Base-by-base conservation (phyloP, 2,329 filamentous ascomycete genomes). In the Hymenoscyphus fraxineus region DNA sequence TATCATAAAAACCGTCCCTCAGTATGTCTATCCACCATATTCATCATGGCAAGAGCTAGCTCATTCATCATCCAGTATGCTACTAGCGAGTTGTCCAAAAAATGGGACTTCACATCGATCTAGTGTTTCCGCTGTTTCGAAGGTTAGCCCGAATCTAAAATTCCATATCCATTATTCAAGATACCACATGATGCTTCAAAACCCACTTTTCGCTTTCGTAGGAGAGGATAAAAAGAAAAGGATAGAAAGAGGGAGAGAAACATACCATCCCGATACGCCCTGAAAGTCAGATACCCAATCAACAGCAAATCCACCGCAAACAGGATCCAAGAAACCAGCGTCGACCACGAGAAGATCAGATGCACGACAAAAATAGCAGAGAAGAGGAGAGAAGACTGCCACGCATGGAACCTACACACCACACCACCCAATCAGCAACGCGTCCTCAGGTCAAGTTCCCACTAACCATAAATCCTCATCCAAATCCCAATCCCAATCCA, bases 361-460 rank as follows among this genome's bases (percentile, higher is more conserved):
- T 98, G 94, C 31, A 97, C 70, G 60, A 96, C 78, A 77, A 93
- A 85, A 64, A 87, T 74, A 59, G 85, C 85, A 0, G 91, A 89
- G 76, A 97, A 97, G 2, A 96, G 78, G 73, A 97, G 81, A 68
- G 89, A 88, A 6, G 90, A 91, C 78, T 99, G 95, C 94, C 95
- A 99, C 7, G 95, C 95, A 77, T 99, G 95, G 72, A 98, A 98
- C 68, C 91, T 94, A 70, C 64, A 58, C 55, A 44, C 19, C 64
- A 58, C 55, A 44, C 19, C 44, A 60, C 71, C 62, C 19, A 38
- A 62, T 70, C 59, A 67, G 32, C 55, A 38, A 31, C 22, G 40
- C 13, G 12, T 51, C 44, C 44, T 58, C 39, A 3, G 27, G 27
- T 3, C 64, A 62, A 41, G 19, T 55, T 7, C 44, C 44, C 39